phyloP scores from a whole-genome alignment of 139 green algal species.

The Chlamydomonas sp. region DNA sequence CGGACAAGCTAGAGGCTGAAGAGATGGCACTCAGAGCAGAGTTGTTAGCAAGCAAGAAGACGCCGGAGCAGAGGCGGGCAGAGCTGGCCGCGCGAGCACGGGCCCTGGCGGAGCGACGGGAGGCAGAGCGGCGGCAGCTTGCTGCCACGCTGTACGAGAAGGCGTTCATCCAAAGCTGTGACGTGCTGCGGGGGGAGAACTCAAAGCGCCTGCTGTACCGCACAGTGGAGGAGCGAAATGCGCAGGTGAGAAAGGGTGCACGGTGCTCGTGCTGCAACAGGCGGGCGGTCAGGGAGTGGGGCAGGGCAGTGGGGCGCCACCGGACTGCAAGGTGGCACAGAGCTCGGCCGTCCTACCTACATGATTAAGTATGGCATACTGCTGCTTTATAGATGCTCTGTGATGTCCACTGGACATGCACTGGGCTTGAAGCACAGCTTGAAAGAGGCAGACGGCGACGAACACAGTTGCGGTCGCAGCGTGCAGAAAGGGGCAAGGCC shows the following conservation, averaged over 20 bases:
- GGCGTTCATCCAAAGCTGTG: constrained; percentile 72
- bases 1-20: constrained; percentile 77
- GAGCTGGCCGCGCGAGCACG: constrained; percentile 58
- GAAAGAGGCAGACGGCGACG: too few relatives aligned
- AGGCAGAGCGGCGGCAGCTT: constrained; percentile 59
- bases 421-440: too few relatives aligned
- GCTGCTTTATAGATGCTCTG: too few relatives aligned
- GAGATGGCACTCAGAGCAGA: constrained; percentile 86
- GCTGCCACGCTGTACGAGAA: constrained; percentile 49
- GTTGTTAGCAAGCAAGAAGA: constrained; percentile 63
- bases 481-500: too few relatives aligned
- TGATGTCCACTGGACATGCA: too few relatives aligned
- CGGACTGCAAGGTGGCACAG: too few relatives aligned
- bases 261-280: not conserved
- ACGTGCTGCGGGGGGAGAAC: constrained; percentile 59
- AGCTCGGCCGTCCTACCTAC: too few relatives aligned
- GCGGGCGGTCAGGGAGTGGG: too few relatives aligned
- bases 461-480: too few relatives aligned
- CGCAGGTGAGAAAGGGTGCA: constrained; percentile 44
- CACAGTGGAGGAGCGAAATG: constrained; percentile 61
- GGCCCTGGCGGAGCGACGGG: constrained; percentile 47
- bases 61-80: constrained; percentile 62
- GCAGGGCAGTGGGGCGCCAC: too few relatives aligned
- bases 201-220: constrained; percentile 60
- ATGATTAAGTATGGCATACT: too few relatives aligned